phyloP scores from a whole-genome alignment of 495 filamentous ascomycete species.

The Immersiella caudata region DNA sequence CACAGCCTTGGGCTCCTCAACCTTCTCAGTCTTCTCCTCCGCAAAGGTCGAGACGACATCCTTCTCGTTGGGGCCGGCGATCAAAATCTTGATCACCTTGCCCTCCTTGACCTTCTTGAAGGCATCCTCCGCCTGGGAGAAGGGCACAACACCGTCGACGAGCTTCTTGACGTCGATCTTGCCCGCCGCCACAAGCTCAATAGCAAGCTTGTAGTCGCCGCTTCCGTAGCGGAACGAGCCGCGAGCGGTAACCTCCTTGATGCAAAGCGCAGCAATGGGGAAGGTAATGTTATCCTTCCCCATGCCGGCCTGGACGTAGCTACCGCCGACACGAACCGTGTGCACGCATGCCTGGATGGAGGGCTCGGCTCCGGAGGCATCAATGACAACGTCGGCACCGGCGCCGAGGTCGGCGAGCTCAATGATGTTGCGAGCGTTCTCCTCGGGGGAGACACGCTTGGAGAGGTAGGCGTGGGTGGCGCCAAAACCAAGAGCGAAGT shows the following conservation, averaged over 20 bases:
- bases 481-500: conserved; percentile 68
- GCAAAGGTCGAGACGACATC: conserved; percentile 20
- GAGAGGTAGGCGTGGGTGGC: conserved; percentile 68
- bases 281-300: conserved; percentile 75
- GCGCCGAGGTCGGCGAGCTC: conserved; percentile 50
- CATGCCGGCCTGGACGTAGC: conserved; percentile 85
- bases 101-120: conserved; percentile 77
- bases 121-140: conserved; percentile 73
- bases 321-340: conserved; percentile 69
- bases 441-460: conserved; percentile 58
- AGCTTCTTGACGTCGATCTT: conserved; percentile 72
- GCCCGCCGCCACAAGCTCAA: conserved; percentile 66
- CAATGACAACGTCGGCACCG: conserved; percentile 79
- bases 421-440: conserved; percentile 65
- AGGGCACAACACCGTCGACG: conserved; percentile 68
- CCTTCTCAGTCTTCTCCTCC: conserved; percentile 23
- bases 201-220: conserved; percentile 78
- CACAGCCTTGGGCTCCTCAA: conserved; percentile 9
- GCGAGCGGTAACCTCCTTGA: conserved; percentile 79
- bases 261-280: conserved; percentile 78
- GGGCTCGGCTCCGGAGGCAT: conserved; percentile 78
- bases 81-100: conserved; percentile 82
- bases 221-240: conserved; percentile 83
- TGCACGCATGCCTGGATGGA: conserved; percentile 76
- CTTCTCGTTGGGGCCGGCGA: conserved; percentile 68